These are phyloP conservation scores for Pichia californica DNA, from an alignment of 805 yeast genomes.

Conservation along the genomic window DNA sequence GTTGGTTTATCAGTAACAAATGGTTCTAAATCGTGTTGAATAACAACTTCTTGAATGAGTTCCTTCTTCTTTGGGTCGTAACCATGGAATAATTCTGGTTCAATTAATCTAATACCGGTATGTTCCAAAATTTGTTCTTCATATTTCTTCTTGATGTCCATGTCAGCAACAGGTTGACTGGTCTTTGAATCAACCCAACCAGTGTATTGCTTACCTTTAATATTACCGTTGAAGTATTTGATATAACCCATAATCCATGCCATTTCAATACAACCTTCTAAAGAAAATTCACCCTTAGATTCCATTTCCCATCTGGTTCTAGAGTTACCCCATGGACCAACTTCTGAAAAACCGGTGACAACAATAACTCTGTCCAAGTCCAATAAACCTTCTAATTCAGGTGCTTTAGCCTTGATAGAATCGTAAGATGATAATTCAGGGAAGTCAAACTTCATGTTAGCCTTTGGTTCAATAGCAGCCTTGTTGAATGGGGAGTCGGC, in stretches of 20 bases:
- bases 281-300: slow-evolving; percentile 85
- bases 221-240: slow-evolving; percentile 87
- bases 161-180: slow-evolving; percentile 87
- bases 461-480: slow-evolving; percentile 82
- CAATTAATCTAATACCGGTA: slow-evolving; percentile 94
- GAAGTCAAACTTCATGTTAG: slow-evolving; percentile 91
- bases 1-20: slow-evolving; percentile 93
- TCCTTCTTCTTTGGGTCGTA: slow-evolving; percentile 93
- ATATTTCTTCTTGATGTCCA: slow-evolving; percentile 85
- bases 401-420: slow-evolving; percentile 60
- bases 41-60: slow-evolving; percentile 89
- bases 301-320: slow-evolving; percentile 99
- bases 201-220: slow-evolving; percentile 84
- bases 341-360: slow-evolving; percentile 97
- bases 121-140: slow-evolving; percentile 86
- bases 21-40: slow-evolving; percentile 94
- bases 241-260: slow-evolving; percentile 99
- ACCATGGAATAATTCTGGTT: slow-evolving; percentile 90
- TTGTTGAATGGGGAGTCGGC: slow-evolving; percentile 82
- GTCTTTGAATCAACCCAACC: slow-evolving; percentile 99
- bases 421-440: slow-evolving; percentile 77
- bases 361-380: slow-evolving; percentile 90
- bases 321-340: slow-evolving; percentile 99
- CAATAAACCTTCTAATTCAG: slow-evolving; percentile 81
- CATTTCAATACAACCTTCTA: slow-evolving; percentile 98